Conservation (phyloP, 192 early-diverging fungal species). For the Coemansia sp. region DNA sequence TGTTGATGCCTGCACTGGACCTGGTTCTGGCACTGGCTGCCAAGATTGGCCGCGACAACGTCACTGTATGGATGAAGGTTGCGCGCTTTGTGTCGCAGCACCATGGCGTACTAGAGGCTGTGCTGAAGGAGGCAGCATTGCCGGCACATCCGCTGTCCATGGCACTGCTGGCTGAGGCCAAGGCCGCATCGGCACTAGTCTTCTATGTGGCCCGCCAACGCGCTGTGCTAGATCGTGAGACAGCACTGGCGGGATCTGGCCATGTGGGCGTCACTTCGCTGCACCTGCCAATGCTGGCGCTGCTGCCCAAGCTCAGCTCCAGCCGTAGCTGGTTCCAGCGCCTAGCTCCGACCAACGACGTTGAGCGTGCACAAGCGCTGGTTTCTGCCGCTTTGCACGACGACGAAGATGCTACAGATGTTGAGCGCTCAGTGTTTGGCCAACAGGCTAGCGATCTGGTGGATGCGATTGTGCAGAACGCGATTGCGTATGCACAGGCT, state of each 20-base stretch:
- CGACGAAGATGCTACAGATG: conserved; percentile 13
- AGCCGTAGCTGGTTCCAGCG: conserved; percentile 31
- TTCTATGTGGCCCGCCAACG: conserved; percentile 51
- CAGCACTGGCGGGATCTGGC: conserved; percentile 37
- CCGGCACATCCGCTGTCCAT: conserved; percentile 32
- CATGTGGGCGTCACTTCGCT: conserved; percentile 47
- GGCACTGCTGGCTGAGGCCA: conserved; percentile 40
- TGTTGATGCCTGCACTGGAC: conserved; percentile 63
- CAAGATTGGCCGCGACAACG: conserved; percentile 49
- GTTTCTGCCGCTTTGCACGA: conserved; percentile 26
- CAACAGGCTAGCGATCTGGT: conserved; percentile 52
- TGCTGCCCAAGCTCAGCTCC: conserved; percentile 45
- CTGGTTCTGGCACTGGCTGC: conserved; percentile 58
- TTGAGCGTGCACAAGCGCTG: conserved; percentile 47
- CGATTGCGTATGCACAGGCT: conserved; percentile 45
- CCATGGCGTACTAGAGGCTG: conserved; percentile 40
- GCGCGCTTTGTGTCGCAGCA: conserved; percentile 50
- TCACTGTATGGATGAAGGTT: conserved; percentile 51
- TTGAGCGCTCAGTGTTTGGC: conserved; percentile 37
- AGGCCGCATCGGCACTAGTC: conserved; percentile 35
- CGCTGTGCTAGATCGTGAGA: conserved; percentile 49
- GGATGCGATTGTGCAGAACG: conserved; percentile 41
- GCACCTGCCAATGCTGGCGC: conserved; percentile 43
- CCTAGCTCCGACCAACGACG: conserved; percentile 39
- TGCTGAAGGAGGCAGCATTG: conserved; percentile 35